Base-by-base conservation (phyloP, 192 early-diverging fungal species). In the Kickxella alabastrina region DNA sequence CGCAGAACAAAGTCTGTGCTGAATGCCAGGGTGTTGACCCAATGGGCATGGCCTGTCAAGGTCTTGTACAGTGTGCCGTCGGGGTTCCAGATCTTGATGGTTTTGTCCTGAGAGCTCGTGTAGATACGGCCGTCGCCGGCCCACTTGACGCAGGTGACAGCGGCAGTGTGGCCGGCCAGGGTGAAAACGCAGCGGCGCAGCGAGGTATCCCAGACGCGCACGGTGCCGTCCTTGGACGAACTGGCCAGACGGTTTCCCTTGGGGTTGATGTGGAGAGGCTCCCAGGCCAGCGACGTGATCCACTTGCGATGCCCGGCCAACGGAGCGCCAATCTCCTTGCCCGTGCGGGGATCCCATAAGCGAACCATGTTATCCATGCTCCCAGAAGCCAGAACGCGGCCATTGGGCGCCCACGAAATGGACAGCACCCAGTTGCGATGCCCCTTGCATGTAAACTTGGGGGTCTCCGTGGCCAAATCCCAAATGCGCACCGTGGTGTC, bases 401-500 rank as follows among this genome's bases (percentile, higher is more conserved):
- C 89, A 68, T 97, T 85, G 21, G 96, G 93, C 13, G 92, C 87
- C 94, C 94, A 99, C 4, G 90, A 80, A 35, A 99, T 87, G 21
- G 79, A 82, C 52, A 95, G 83, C 3, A 99, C 96, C 93, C 94
- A 96, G 58, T 89, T 86, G 5, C 74, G 87, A 55, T 99, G 96
- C 4, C 93, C 87, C 56, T 68, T 79, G 38, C 90, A 79, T 14
- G 91, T 95, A 39, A 79, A 76, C 36, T 87, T 78, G 28, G 94
- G 94, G n/a, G 96, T 99, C 57, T 93, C 91, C 0, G 94, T 99
- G 46, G 88, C 84, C 62, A 99, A 59, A 80, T 99, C 96, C 96
- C 96, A 99, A 36, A 99, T 83, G 23, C 94, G 80, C 22, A 99
- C 90, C 3, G 92, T 97, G 0, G 85, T 88, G 67, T 99, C 96